These are phyloP conservation scores for Breviolum minutum DNA, from an alignment of 73 alveolate species.

Conservation along the genomic window DNA sequence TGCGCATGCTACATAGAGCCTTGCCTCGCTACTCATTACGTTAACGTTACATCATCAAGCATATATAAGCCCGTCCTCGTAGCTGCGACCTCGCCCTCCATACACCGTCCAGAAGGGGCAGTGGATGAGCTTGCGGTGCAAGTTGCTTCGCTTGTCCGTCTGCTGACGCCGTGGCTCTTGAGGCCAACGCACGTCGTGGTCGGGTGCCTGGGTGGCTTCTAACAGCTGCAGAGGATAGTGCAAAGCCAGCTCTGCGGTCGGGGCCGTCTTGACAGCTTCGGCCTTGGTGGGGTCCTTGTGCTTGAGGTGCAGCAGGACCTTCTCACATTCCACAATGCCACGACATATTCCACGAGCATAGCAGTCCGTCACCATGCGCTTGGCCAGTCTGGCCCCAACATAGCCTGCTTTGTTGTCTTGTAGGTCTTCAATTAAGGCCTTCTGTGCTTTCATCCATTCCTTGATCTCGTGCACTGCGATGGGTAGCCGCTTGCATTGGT, in stretches of 20 bases:
- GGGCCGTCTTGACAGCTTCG: conserved; percentile 22
- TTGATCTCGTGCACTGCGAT: not conserved
- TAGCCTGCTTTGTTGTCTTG: conserved; percentile 23
- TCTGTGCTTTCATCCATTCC: conserved; percentile 24
- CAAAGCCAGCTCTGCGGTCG: not conserved
- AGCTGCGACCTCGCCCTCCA: not conserved
- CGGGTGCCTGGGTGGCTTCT: not conserved
- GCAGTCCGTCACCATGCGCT: conserved; percentile 35
- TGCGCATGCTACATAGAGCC: too few relatives aligned
- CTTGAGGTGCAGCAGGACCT: not conserved
- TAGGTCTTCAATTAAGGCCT: not conserved
- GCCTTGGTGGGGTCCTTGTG: not conserved
- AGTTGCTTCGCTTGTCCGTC: not conserved
- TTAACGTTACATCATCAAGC: too few relatives aligned
- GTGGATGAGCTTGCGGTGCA: not conserved
- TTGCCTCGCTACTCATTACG: too few relatives aligned
- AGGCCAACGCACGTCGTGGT: not conserved
- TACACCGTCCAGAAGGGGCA: conserved; percentile 2
- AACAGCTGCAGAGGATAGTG: not conserved
- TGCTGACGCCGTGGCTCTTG: not conserved
- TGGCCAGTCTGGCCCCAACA: not conserved
- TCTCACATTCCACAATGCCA: conserved; percentile 34
- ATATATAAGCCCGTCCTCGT: too few relatives aligned
- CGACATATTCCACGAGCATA: conserved; percentile 36
- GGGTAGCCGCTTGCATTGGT: not conserved